Percentiles rank a stretch among this genome's conserved stretches.
Conservation (phyloP, 306 rosid genomes). For the Spatholobus suberectus region DNA sequence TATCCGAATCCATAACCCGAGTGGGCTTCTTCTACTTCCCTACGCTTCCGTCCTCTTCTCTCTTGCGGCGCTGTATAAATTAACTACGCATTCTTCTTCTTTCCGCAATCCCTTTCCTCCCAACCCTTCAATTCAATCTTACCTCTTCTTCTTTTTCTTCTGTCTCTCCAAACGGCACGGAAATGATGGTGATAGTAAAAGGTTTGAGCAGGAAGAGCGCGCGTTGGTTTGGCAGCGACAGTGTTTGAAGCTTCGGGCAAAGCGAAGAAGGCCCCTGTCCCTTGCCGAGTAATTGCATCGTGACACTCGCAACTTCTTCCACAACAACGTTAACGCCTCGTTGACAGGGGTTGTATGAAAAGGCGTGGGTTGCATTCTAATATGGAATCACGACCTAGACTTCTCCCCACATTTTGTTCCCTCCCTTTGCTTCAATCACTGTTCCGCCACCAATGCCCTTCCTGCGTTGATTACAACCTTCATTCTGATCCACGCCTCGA, state of each 20-base stretch:
- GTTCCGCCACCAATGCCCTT: conserved; percentile 46
- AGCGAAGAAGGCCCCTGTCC: conserved; percentile 78
- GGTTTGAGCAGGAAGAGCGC: conserved; percentile 73
- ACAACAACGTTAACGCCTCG: conserved; percentile 43
- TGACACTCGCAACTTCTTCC: conserved; percentile 94
- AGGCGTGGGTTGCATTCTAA: conserved; percentile 97
- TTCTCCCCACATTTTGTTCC: conserved; percentile 59
- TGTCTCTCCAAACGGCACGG: conserved; percentile 39
- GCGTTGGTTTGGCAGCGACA: conserved; percentile 32
- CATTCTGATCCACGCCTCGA: conserved; percentile 67
- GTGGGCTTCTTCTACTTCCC: too few relatives aligned
- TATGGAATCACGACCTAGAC: conserved; percentile 82
- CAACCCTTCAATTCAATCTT: too few relatives aligned
- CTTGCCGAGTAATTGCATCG: conserved; percentile 71
- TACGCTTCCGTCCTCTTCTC: too few relatives aligned
- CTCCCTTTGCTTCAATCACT: conserved; percentile 36
- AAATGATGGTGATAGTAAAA: conserved; percentile 87
- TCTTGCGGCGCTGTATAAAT: too few relatives aligned
- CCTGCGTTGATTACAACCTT: conserved; percentile 68
- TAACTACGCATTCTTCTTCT: too few relatives aligned
- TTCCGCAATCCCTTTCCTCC: too few relatives aligned
- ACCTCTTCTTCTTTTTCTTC: too few relatives aligned
- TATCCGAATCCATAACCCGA: too few relatives aligned
- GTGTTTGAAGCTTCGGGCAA: conserved; percentile 46
- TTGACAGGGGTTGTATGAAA: conserved; percentile 67